Evolutionary conservation across 2,329 filamentous ascomycete species (phyloP).

Genomic region (Verruconis gallopava): DNA sequence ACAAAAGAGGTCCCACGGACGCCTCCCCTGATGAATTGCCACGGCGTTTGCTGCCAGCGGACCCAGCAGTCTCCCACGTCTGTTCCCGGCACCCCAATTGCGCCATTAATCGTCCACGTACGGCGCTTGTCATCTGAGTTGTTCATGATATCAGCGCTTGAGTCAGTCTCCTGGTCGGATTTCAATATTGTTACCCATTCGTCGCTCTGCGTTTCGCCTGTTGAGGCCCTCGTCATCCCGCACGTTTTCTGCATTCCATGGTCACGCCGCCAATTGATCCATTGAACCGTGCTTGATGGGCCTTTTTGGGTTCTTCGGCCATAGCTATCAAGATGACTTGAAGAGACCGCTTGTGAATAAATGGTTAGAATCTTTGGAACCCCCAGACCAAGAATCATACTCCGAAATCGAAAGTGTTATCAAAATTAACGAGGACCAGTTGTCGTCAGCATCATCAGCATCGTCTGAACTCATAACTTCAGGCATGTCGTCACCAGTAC

Average conservation of each 20-base stretch:
- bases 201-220: neutral
- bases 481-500: constrained; percentile 2
- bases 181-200: neutral
- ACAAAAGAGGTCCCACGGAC: neutral
- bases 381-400: constrained; percentile 2
- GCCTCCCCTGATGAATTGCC: neutral
- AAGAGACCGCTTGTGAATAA: constrained; percentile 9
- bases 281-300: constrained; percentile 4
- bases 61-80: neutral
- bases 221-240: neutral
- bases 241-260: neutral
- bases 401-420: neutral
- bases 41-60: neutral
- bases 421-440: neutral
- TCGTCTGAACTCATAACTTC: neutral
- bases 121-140: neutral
- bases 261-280: neutral
- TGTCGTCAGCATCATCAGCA: neutral
- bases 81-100: neutral
- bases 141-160: neutral
- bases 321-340: neutral
- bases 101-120: neutral
- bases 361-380: constrained; percentile 7
- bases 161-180: no score
- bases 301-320: constrained; percentile 8